Conservation (phyloP, 2,329 filamentous ascomycete genomes). For the Pseudogymnoascus sp. region DNA sequence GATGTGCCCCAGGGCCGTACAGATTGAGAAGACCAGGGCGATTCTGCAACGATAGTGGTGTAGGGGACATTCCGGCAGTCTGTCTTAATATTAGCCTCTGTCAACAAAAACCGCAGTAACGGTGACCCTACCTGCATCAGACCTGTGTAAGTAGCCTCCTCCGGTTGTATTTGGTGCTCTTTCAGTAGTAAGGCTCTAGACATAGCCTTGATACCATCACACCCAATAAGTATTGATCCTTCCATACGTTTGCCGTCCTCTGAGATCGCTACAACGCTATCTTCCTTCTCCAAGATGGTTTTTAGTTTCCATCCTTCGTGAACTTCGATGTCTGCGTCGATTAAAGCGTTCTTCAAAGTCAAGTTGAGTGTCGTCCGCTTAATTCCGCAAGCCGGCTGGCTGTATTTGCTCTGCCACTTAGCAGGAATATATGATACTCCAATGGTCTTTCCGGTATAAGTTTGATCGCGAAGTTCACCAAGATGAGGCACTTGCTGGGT, state of each 20-base stretch:
- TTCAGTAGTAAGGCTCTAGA: constrained; percentile 17
- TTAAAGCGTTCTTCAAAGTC: constrained; percentile 15
- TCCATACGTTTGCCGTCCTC: constrained; percentile 17
- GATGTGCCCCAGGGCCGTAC: constrained; percentile 23
- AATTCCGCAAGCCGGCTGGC: constrained; percentile 21
- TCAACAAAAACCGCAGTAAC: constrained; percentile 15
- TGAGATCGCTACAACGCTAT: constrained; percentile 22
- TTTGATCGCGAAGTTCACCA: constrained; percentile 17
- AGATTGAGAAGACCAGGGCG: constrained; percentile 21
- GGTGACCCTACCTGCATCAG: constrained; percentile 20
- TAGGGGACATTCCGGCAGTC: constrained; percentile 33
- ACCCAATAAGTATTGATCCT: constrained; percentile 23
- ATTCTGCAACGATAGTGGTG: constrained; percentile 38
- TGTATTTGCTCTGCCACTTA: constrained; percentile 19
- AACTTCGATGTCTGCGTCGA: constrained; percentile 20
- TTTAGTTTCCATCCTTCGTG: constrained; percentile 24
- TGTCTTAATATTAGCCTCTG: constrained; percentile 12
- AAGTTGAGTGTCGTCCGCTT: constrained; percentile 21
- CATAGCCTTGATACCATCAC: constrained; percentile 23
- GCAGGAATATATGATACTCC: constrained; percentile 19
- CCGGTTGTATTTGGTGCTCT: constrained; percentile 16
- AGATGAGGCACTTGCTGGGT: constrained; percentile 13
- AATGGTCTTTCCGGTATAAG: constrained; percentile 17
- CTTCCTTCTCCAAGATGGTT: constrained; percentile 18
- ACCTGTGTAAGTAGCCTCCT: constrained; percentile 20